A percentile compares a stretch with the other conserved stretches of the same genome.
Evolutionary conservation across 208 protist genomes (phyloP).

Genomic region (Crithidia mellificae): DNA sequence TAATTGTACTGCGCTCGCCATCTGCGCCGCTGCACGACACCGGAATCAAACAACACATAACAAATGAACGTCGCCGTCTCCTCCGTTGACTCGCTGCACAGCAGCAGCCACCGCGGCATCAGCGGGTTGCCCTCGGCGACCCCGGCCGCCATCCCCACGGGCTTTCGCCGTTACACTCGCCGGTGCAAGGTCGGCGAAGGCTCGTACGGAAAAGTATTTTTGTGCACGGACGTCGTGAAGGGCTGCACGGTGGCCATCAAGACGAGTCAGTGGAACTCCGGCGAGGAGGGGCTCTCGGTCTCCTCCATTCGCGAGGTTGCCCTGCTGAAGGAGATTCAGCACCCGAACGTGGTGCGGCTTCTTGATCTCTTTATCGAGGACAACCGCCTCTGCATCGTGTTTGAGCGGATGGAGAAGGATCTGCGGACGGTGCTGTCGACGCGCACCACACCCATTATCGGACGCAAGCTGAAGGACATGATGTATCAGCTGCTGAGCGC

Average conservation of each 20-base stretch:
- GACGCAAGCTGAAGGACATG: slow-evolving; percentile 63
- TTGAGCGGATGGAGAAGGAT: slow-evolving; percentile 97
- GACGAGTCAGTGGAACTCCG: slow-evolving; percentile 63
- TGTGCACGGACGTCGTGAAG: slow-evolving; percentile 82
- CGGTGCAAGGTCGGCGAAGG: slow-evolving; percentile 97
- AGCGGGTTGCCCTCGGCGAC: not conserved
- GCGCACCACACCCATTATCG: slow-evolving; percentile 56
- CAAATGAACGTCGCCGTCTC: slow-evolving; percentile 11
- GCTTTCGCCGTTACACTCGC: slow-evolving; percentile 75
- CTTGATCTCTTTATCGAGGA: slow-evolving; percentile 95
- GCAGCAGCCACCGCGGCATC: slow-evolving; percentile 1
- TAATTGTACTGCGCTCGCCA: no score
- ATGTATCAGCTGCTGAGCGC: slow-evolving; percentile 83
- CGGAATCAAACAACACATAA: no score
- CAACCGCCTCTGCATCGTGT: slow-evolving; percentile 95
- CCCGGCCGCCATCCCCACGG: slow-evolving; percentile 7
- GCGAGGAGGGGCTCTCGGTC: slow-evolving; percentile 90
- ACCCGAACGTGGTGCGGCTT: slow-evolving; percentile 92
- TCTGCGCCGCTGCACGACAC: no score
- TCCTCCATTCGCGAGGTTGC: slow-evolving; percentile 93
- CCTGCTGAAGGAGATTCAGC: slow-evolving; percentile 87
- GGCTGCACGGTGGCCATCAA: slow-evolving; percentile 82
- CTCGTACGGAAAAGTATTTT: slow-evolving; percentile 97
- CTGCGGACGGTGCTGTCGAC: slow-evolving; percentile 94
- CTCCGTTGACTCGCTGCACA: slow-evolving; percentile 6